Evolutionary conservation across 2,329 filamentous ascomycete species (phyloP).

Genomic region (Verticillium longisporum): DNA sequence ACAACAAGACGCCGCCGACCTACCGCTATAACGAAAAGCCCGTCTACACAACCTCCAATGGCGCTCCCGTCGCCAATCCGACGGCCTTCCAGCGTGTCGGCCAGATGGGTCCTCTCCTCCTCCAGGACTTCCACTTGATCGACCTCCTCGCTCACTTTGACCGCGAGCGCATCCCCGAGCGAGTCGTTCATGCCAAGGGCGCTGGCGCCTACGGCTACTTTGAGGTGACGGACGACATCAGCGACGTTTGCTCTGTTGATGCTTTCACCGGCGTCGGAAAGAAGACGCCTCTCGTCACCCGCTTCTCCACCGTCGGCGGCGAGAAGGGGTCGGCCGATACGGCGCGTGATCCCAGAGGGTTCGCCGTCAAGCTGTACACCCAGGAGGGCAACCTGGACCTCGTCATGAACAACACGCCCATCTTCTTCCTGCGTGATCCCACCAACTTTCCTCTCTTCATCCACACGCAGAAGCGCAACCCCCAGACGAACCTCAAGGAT

Average conservation of each 20-base stretch:
- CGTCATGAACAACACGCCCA: constrained; percentile 59
- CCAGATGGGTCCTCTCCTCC: constrained; percentile 48
- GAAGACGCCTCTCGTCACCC: constrained; percentile 57
- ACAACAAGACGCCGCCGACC: constrained; percentile 32
- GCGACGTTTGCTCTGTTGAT: constrained; percentile 46
- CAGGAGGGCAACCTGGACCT: constrained; percentile 50
- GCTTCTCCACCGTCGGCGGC: constrained; percentile 72
- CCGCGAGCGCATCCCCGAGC: constrained; percentile 44
- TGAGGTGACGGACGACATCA: constrained; percentile 38
- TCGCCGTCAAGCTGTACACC: constrained; percentile 65
- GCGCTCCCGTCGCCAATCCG: constrained; percentile 48
- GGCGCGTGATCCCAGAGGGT: constrained; percentile 66
- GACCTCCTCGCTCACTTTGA: constrained; percentile 51
- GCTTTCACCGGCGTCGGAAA: constrained; percentile 58
- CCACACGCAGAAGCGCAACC: constrained; percentile 71
- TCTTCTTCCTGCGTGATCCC: constrained; percentile 72
- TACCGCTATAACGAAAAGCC: constrained; percentile 51
- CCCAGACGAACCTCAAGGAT: constrained; percentile 63
- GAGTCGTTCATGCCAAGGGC: constrained; percentile 52
- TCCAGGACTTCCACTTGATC: constrained; percentile 61
- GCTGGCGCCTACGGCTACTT: constrained; percentile 48
- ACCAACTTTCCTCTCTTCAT: constrained; percentile 71
- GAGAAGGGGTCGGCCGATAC: constrained; percentile 66
- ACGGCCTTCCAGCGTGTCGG: constrained; percentile 43
- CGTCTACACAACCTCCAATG: constrained; percentile 54